A percentile compares a stretch with the other conserved stretches of the same genome.
Conservation (phyloP, 2,329 filamentous ascomycete species). For the Byssochlamys sp. region DNA sequence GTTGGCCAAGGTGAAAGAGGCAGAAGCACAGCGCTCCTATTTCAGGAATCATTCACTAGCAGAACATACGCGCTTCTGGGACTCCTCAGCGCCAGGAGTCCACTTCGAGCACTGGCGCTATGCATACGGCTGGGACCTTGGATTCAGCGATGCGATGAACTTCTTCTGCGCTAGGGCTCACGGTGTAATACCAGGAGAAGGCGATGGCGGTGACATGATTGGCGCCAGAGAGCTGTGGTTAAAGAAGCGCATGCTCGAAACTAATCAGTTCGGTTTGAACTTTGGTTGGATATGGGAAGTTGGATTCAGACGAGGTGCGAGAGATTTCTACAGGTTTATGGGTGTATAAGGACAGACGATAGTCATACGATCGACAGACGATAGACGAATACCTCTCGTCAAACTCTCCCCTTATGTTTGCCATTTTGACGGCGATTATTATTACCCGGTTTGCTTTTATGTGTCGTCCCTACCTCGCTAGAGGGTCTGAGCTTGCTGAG, state of each 20-base stretch:
- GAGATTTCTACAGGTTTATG: constrained; percentile 19
- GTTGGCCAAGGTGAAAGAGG: constrained; percentile 25
- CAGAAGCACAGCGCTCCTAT: constrained; percentile 30
- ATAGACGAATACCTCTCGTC: neutral
- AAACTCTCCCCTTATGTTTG: neutral
- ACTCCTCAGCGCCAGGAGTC: constrained; percentile 33
- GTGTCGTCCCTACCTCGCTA: no score
- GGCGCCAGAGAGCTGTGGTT: constrained; percentile 51
- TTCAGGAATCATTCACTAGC: constrained; percentile 29
- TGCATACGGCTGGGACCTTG: constrained; percentile 46
- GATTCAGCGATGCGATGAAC: constrained; percentile 44
- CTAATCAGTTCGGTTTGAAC: constrained; percentile 35
- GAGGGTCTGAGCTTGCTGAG: no score
- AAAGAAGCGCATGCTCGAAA: constrained; percentile 45
- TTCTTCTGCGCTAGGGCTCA: constrained; percentile 41
- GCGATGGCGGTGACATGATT: constrained; percentile 39
- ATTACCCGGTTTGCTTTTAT: neutral
- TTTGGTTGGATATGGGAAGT: constrained; percentile 35
- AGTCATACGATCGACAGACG: neutral
- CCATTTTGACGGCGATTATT: neutral
- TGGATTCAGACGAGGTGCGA: constrained; percentile 27
- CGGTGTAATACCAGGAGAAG: constrained; percentile 20
- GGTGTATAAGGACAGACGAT: constrained; percentile 2
- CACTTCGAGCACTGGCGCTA: constrained; percentile 47
- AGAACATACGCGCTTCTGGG: constrained; percentile 45